Evolutionary conservation across 106 monocot species (phyloP), one percentile per base, ranked within the genome.

Genomic region (Acorus calamus): DNA sequence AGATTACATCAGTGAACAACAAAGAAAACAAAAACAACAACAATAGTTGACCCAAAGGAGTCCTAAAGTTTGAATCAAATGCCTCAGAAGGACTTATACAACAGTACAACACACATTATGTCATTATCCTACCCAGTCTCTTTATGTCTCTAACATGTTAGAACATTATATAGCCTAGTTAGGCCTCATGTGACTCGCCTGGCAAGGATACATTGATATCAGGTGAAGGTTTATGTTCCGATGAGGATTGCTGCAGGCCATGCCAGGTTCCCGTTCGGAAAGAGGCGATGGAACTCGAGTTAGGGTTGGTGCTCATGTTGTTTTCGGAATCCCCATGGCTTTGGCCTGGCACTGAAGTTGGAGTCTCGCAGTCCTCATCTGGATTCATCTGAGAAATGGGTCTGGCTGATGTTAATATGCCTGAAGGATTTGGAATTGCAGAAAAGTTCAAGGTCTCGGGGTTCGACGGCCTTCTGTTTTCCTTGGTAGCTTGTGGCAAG

Each of bases 151-250:
- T 28, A 28, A 28, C 28, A 28, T 28, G 28, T 28, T 28, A 28
- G 28, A 28, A 28, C 28, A 28, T 28, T 28, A 28, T 28, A 28
- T 28, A 28, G 28, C 28, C 28, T 28, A 0, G 1, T 28, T 28
- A 28, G 28, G 28, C 28, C 28, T 28, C 28, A 28, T 28, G 28
- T 28, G 28, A 28, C 28, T 28, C 28, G 28, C 28, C 28, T 28
- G 67, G 66, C n/a, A 76, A 53, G 64, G 67, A 67, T 28, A 80
- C 53, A 64, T 81, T 81, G 42, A 88, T 88, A 52, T 84, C 81
- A 28, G 81, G 88, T 49, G 83, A 83, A 28, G 66, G 46, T 48
- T 71, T 76, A 44, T 72, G 77, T 48, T 76, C 83, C 14, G 75
- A 49, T 13, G 70, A 53, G 8, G 74, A 59, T 28, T 28, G 28